Evolutionary conservation across 2,329 filamentous ascomycete species (phyloP), one percentile per base, ranked within the genome.

Genomic region (Alternaria postmessia): DNA sequence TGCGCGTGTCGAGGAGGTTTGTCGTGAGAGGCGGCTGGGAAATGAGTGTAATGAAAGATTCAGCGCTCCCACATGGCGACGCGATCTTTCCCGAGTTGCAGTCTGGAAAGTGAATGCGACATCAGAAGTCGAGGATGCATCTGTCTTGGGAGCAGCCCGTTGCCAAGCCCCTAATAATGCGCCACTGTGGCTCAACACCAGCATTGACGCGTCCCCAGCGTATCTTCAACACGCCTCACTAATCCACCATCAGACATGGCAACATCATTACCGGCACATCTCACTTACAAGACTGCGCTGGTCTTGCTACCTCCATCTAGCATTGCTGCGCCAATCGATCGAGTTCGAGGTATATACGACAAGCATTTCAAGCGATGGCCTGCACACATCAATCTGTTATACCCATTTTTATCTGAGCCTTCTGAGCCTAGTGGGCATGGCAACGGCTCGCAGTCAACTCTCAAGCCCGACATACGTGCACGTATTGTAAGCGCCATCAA

Each of bases 21-120:
- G 63, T 60, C 57, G 60, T 64, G 67, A 60, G 61, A 51, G 48
- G 54, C 46, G 52, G 51, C 46, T 56, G 41, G 48, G 32, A 16
- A 49, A 41, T 43, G 41, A 48, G 42, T 42, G 22, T 52, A 51
- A 54, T 57, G 49, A 46, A 47, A 51, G 47, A 48, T 52, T 63
- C 61, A 68, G 65, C 62, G 67, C 68, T 74, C 70, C 69, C 67
- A 67, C 74, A 76, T 75, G 69, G 71, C 65, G 71, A 72, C 69
- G 65, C 66, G 65, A 71, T 64, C 65, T 62, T 54, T 49, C 39
- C 51, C 48, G 43, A 48, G 46, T 38, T 52, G 49, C 51, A 62
- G 39, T 57, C 53, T 52, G 63, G 47, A 54, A 63, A 64, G 62
- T 63, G 63, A 64, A 61, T 64, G 65, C 36, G 58, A 65, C 59